These are phyloP conservation scores for Gremmenia infestans DNA, from an alignment of 2,329 filamentous ascomycete species.

Conservation along the genomic window DNA sequence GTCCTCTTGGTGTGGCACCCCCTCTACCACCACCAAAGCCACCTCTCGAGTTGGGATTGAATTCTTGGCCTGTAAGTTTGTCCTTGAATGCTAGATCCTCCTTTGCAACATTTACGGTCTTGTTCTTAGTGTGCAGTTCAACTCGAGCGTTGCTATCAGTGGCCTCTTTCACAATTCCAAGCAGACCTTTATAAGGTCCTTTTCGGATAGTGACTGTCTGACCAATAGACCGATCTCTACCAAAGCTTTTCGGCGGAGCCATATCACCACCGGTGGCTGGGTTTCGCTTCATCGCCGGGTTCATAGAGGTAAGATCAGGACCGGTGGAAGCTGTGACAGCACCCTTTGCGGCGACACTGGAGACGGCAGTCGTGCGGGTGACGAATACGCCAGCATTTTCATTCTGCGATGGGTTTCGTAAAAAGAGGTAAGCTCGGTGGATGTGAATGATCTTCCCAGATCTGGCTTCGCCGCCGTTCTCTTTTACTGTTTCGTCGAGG, in stretches of 20 bases:
- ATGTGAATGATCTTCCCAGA: slow-evolving; percentile 91
- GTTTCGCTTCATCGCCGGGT: slow-evolving; percentile 77
- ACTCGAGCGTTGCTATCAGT: slow-evolving; percentile 82
- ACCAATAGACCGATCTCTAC: slow-evolving; percentile 78
- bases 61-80: slow-evolving; percentile 69
- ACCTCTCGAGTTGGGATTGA: slow-evolving; percentile 59
- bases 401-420: slow-evolving; percentile 75
- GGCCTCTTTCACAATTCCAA: slow-evolving; percentile 94
- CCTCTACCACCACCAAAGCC: slow-evolving; percentile 40
- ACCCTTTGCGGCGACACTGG: slow-evolving; percentile 90
- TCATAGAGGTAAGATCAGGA: slow-evolving; percentile 85
- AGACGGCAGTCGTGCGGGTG: slow-evolving; percentile 76
- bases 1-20: slow-evolving; percentile 37
- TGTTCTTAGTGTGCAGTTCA: slow-evolving; percentile 91
- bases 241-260: slow-evolving; percentile 68
- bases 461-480: slow-evolving; percentile 78
- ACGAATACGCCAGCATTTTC: slow-evolving; percentile 92
- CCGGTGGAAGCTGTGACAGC: slow-evolving; percentile 56
- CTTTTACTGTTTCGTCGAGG: slow-evolving; percentile 85
- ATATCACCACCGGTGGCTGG: slow-evolving; percentile 47
- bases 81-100: slow-evolving; percentile 82
- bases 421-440: slow-evolving; percentile 85
- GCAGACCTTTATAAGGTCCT: slow-evolving; percentile 84
- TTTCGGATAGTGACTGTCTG: slow-evolving; percentile 87
- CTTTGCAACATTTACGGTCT: slow-evolving; percentile 80